These are phyloP conservation scores for Trichophyton equinum DNA, from an alignment of 2,329 filamentous ascomycete genomes.

Conservation along the genomic window DNA sequence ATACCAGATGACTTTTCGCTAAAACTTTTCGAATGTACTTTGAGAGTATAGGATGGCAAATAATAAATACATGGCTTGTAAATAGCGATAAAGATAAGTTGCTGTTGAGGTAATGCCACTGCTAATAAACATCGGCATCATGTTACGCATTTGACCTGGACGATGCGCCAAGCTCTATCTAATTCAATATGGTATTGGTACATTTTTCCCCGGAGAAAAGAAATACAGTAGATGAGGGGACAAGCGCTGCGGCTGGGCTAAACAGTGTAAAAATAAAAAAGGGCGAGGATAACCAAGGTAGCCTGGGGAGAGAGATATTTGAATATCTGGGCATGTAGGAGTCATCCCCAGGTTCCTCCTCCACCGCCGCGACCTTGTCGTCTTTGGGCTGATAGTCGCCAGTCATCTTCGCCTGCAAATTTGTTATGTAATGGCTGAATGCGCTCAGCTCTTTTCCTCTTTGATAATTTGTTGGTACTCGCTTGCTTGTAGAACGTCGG, in stretches of 20 bases:
- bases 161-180: neutral
- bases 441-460: conserved; percentile 83
- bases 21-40: too few relatives aligned
- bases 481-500: conserved; percentile 98
- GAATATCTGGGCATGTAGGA: neutral
- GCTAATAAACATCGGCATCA: too few relatives aligned
- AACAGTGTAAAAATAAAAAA: neutral
- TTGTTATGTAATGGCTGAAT: conserved; percentile 94
- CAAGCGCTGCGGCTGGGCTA: neutral
- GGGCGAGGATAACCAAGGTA: neutral
- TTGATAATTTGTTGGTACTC: conserved; percentile 70
- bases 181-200: neutral
- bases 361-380: conserved; percentile 72
- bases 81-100: too few relatives aligned
- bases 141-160: neutral
- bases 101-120: too few relatives aligned
- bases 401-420: conserved; percentile 85
- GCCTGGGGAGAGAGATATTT: neutral
- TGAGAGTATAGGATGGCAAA: too few relatives aligned
- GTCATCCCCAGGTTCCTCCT: conserved; percentile 75
- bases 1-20: neutral
- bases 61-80: too few relatives aligned
- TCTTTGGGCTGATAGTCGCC: conserved; percentile 79
- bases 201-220: neutral
- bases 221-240: neutral